Evolutionary conservation across 2,329 filamentous ascomycete genomes (phyloP).

Genomic region (Cladophialophora chaetospira): DNA sequence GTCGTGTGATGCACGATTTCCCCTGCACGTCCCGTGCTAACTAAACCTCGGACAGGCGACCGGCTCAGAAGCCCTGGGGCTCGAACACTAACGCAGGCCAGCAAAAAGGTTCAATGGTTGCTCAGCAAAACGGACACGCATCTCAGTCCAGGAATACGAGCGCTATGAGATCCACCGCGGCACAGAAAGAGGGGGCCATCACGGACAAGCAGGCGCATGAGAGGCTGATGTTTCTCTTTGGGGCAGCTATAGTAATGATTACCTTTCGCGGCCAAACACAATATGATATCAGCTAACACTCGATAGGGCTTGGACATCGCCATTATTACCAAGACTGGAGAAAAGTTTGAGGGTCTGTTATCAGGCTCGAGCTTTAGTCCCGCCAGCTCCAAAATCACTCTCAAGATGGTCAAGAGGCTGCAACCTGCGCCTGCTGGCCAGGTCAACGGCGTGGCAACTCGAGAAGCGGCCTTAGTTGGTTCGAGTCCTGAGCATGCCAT

Average conservation of each 20-base stretch:
- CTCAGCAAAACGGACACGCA: constrained; percentile 58
- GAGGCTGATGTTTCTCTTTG: constrained; percentile 60
- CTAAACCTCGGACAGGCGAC: constrained; percentile 14
- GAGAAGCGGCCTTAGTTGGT: constrained; percentile 45
- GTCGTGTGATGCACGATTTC: neutral
- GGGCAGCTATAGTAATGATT: constrained; percentile 59
- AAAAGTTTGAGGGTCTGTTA: constrained; percentile 63
- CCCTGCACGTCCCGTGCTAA: constrained; percentile 1
- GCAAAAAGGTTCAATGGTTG: constrained; percentile 53
- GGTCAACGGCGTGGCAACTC: constrained; percentile 47
- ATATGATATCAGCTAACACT: constrained; percentile 11
- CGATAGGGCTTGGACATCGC: constrained; percentile 57
- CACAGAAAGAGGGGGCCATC: constrained; percentile 52
- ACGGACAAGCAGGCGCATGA: constrained; percentile 63
- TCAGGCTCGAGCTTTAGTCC: constrained; percentile 57
- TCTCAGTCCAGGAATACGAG: constrained; percentile 45
- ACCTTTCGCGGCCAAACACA: neutral
- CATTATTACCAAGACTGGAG: constrained; percentile 62
- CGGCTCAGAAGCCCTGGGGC: constrained; percentile 60
- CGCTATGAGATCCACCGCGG: constrained; percentile 38
- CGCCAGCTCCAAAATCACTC: constrained; percentile 56
- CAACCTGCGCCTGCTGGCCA: constrained; percentile 41
- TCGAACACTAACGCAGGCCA: constrained; percentile 63
- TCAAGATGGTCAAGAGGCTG: constrained; percentile 67
- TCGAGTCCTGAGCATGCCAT: constrained; percentile 53